Base-by-base conservation (phyloP, 2,329 filamentous ascomycete species). In the Colletotrichum tofieldiae region DNA sequence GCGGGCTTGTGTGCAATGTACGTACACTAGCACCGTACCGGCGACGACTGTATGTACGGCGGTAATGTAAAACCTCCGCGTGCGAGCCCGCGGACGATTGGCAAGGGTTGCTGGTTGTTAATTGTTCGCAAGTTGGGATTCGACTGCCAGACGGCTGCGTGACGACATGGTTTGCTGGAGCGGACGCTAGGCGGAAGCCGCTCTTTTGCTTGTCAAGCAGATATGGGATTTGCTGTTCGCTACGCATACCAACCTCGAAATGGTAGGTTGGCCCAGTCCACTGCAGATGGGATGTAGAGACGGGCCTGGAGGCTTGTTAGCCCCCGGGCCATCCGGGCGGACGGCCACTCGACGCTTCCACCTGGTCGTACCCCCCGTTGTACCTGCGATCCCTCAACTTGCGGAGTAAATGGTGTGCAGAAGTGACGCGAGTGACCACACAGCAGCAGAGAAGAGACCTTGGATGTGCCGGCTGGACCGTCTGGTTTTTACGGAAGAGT, bases 241-340 rank as follows among this genome's bases (percentile, higher is more conserved):
- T 49, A 29, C 45, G 20, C 43, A 7, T 45, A 51, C 45, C 61
- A 69, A 61, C 55, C 32, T 39, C 32, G 20, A 55, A 55, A 35
- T 32, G 35, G 47, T 35, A 63, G n/a, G 39, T 39, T 66, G 47
- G 41, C 51, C 63, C 32, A 49, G 51, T 59, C 41, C 26, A 45
- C 29, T 45, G 20, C 39, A 47, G 26, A 58, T n/a, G 54, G 26
- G 18, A n/a, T 43, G 58, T 18, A 63, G 47, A 63, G 45, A 39
- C 60, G 67, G 67, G 32, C 63, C 61, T 66, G 71, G 71, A 67
- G 71, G 73, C 59, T 68, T 74, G 47, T 56, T 74, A 66, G 73
- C 71, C 64, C 63, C 73, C 73, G 73, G 73, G 71, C 67, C 39
- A 71, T 74, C 73, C 73, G 73, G 73, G 49, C 70, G 37, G 65